A percentile compares a stretch with the other conserved stretches of the same genome.
Evolutionary conservation across 495 filamentous ascomycete species (phyloP).

Genomic region (Symbiotaphrina buchneri): DNA sequence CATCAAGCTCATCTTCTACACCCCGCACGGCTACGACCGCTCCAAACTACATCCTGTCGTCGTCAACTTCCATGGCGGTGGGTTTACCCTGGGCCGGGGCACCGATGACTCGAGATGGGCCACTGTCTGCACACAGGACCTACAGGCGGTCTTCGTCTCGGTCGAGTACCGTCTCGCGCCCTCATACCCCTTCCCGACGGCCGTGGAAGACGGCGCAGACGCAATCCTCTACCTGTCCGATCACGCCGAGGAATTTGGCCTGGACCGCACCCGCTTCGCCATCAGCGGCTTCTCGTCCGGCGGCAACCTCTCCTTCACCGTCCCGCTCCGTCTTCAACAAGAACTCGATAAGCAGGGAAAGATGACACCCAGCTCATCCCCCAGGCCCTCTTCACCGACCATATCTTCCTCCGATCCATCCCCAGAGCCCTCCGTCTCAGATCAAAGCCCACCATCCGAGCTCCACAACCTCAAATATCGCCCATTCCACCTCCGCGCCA

Average conservation of each 20-base stretch:
- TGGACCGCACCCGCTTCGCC: constrained; percentile 41
- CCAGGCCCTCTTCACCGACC: no score
- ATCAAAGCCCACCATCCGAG: no score
- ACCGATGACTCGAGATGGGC: constrained; percentile 19
- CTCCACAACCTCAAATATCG: no score
- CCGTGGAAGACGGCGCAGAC: constrained; percentile 21
- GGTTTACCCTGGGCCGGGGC: constrained; percentile 16
- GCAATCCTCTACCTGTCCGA: constrained; percentile 15
- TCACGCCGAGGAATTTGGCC: constrained; percentile 17
- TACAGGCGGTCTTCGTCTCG: constrained; percentile 15
- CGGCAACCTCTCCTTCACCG: constrained; percentile 66
- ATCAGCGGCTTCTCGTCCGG: constrained; percentile 75
- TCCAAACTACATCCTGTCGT: constrained; percentile 19
- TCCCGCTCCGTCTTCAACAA: constrained; percentile 41
- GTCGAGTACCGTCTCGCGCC: constrained; percentile 19
- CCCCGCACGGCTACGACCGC: no score
- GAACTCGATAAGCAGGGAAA: constrained; percentile 2
- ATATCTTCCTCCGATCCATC: no score
- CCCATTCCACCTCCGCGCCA: constrained; percentile 15
- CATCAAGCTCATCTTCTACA: no score
- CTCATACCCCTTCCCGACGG: constrained; percentile 19
- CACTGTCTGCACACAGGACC: constrained; percentile 12
- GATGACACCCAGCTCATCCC: constrained; percentile 2
- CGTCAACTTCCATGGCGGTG: constrained; percentile 21
- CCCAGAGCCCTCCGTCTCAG: no score